These are phyloP conservation scores for Cardiospermum halicacabum DNA, from an alignment of 345 rosid species.

Conservation along the genomic window DNA sequence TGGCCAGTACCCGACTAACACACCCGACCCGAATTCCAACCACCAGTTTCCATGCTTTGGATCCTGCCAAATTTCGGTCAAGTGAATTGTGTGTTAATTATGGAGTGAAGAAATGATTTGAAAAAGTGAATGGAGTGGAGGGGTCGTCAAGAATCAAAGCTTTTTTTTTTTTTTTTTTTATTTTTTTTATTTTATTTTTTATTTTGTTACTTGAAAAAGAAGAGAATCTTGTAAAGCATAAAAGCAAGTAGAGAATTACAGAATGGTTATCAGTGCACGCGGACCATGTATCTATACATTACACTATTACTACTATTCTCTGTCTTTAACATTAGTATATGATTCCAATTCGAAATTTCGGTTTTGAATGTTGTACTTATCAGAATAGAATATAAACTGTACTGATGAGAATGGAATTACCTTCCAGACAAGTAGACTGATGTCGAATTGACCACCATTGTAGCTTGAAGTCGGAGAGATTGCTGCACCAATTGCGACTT, in stretches of 20 bases:
- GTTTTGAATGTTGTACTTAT: no score
- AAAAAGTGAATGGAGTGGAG: constrained; percentile 3
- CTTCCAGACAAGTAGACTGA: constrained; percentile 94
- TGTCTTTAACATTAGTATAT: no score
- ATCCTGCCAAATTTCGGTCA: constrained; percentile 48
- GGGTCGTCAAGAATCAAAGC: constrained; percentile 24
- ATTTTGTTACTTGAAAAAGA: constrained; percentile 24
- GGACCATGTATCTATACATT: constrained; percentile 5
- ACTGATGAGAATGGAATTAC: constrained; percentile 30
- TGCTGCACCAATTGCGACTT: constrained; percentile 92
- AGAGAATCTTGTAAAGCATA: constrained; percentile 35
- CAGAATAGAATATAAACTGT: no score
- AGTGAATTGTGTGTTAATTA: neutral
- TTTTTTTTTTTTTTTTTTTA: no score
- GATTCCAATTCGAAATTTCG: no score
- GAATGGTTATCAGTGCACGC: constrained; percentile 25
- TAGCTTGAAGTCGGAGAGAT: constrained; percentile 92
- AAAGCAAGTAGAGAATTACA: constrained; percentile 19
- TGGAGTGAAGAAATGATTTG: no score
- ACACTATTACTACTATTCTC: neutral
- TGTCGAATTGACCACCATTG: constrained; percentile 87
- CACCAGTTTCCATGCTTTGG: constrained; percentile 99
- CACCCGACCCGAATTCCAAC: constrained; percentile 92
- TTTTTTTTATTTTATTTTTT: no score
- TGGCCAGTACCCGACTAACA: constrained; percentile 95